Conservation (phyloP, 768 basidiomycete genomes). For the Auriculariales sp. region DNA sequence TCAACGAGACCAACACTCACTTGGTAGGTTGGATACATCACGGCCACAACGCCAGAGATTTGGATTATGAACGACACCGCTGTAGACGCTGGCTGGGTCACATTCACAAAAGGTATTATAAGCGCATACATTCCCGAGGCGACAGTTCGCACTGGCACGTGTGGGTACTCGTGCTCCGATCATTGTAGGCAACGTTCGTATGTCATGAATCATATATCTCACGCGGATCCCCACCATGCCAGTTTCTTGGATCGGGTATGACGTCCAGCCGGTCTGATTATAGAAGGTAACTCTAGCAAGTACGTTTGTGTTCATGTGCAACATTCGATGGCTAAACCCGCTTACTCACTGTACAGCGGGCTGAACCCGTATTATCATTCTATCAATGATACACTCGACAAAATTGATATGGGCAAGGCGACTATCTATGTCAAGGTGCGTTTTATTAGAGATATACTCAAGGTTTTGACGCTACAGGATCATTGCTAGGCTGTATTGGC, state of each 20-base stretch:
- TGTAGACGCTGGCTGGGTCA: too few species aligned
- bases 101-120: not conserved
- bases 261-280: not conserved
- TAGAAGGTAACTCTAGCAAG: too few species aligned
- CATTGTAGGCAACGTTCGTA: not conserved
- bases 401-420: not conserved
- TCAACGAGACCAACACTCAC: not conserved
- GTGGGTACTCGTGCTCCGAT: not conserved
- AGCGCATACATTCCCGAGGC: not conserved
- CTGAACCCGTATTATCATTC: not conserved
- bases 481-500: not conserved
- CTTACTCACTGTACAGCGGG: not conserved
- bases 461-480: not conserved
- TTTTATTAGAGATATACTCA: not conserved
- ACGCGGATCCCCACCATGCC: not conserved
- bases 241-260: not conserved
- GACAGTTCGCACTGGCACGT: not conserved
- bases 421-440: not conserved
- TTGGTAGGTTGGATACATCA: not conserved
- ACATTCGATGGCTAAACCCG: not conserved
- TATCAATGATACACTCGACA: not conserved
- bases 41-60: not conserved
- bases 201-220: not conserved
- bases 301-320: too few species aligned
- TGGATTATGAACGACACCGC: not conserved